These are phyloP conservation scores for Helichrysum umbraculigerum DNA, from an alignment of 129 eudicot genomes.

Conservation along the genomic window DNA sequence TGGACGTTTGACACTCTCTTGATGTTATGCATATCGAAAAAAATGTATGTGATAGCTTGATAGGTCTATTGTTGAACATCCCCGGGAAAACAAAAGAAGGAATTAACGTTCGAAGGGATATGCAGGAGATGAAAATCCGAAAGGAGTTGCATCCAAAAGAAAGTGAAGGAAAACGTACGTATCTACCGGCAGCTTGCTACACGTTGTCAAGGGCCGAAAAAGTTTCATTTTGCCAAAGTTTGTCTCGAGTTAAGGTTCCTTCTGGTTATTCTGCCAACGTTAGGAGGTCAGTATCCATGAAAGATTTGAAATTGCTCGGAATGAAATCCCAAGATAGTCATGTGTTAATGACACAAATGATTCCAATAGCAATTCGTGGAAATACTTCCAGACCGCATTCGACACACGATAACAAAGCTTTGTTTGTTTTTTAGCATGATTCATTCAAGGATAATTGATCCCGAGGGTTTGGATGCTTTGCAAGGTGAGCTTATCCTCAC, in stretches of 20 bases:
- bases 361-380: too few relatives aligned
- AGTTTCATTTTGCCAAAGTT: neutral
- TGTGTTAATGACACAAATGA: too few relatives aligned
- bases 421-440: too few relatives aligned
- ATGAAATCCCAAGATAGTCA: neutral
- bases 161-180: neutral
- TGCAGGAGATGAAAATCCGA: neutral
- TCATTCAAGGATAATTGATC: too few relatives aligned
- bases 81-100: neutral
- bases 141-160: neutral
- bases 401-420: too few relatives aligned
- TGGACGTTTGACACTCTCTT: too few relatives aligned
- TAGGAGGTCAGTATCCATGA: neutral
- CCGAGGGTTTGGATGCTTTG: too few relatives aligned
- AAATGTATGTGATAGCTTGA: too few relatives aligned
- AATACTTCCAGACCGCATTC: too few relatives aligned
- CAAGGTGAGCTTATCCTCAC: too few relatives aligned
- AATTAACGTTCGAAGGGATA: too few relatives aligned
- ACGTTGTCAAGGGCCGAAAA: neutral
- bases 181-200: neutral
- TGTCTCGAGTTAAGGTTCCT: neutral
- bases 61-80: neutral
- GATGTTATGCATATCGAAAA: too few relatives aligned
- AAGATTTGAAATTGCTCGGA: neutral
- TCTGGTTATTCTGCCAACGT: neutral